Conservation (phyloP, 345 rosid species). For the Acer saccharum region DNA sequence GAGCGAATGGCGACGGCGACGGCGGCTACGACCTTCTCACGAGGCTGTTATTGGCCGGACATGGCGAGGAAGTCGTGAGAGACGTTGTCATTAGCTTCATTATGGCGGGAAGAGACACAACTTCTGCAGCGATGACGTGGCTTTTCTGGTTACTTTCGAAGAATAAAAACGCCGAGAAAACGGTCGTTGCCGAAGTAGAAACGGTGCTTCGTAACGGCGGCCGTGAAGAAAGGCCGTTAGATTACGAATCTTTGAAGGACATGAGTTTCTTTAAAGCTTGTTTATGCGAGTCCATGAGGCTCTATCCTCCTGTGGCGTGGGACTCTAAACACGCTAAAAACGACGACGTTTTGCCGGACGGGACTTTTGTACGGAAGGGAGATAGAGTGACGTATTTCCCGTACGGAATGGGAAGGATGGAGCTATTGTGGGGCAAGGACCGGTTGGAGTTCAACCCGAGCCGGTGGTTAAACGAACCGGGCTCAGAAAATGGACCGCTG, state of each 20-base stretch:
- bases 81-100: conserved; percentile 67
- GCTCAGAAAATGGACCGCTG: conserved; percentile 22
- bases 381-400: conserved; percentile 62
- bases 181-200: conserved; percentile 39
- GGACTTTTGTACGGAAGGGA: conserved; percentile 52
- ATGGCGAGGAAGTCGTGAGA: conserved; percentile 51
- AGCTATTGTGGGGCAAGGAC: conserved; percentile 67
- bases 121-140: conserved; percentile 74
- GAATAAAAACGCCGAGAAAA: conserved; percentile 33
- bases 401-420: conserved; percentile 84
- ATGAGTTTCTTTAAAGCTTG: conserved; percentile 57
- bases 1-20: neutral
- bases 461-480: conserved; percentile 50
- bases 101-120: conserved; percentile 76
- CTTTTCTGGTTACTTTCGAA: conserved; percentile 61
- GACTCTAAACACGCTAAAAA: conserved; percentile 61
- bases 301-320: conserved; percentile 78
- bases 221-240: conserved; percentile 9
- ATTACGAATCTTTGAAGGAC: conserved; percentile 45
- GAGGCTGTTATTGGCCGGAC: conserved; percentile 44
- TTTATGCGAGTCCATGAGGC: conserved; percentile 70
- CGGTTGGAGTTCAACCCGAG: conserved; percentile 65
- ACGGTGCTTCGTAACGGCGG: neutral
- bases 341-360: conserved; percentile 66
- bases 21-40: conserved; percentile 55